Conservation (phyloP, 1,284 basidiomycete genomes). For the Tausonia pullulans region DNA sequence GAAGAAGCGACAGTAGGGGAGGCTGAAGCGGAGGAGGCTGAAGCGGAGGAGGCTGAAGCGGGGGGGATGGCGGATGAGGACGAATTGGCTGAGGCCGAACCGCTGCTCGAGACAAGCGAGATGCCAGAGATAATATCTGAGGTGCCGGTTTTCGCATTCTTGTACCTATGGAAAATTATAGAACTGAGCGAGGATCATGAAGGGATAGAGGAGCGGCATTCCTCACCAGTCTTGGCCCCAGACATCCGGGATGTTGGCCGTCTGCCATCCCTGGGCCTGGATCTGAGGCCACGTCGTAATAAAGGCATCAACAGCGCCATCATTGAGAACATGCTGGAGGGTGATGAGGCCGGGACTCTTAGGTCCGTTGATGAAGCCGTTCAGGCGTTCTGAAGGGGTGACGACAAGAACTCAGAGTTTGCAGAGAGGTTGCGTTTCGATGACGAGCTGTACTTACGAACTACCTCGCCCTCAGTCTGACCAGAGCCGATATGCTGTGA, state of each 20-base stretch:
- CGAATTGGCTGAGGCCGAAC: neutral
- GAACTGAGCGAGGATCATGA: too few species aligned
- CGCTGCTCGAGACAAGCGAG: neutral
- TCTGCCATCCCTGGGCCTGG: neutral
- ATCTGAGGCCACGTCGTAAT: neutral
- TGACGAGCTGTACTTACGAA: too few species aligned
- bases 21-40: neutral
- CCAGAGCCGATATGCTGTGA: too few species aligned
- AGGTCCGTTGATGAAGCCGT: slow-evolving; percentile 36
- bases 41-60: neutral
- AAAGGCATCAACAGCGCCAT: slow-evolving; percentile 42
- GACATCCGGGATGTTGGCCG: neutral
- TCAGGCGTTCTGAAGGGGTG: slow-evolving; percentile 12
- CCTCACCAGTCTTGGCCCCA: neutral
- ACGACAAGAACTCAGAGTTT: neutral
- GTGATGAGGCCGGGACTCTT: slow-evolving; percentile 64
- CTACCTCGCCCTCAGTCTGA: too few species aligned
- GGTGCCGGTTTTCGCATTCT: neutral
- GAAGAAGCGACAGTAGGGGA: too few species aligned
- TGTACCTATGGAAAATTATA: neutral
- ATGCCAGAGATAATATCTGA: neutral
- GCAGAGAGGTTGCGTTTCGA: neutral
- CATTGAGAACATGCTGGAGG: slow-evolving; percentile 70
- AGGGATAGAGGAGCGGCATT: too few species aligned
- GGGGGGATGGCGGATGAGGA: neutral